Evolutionary conservation across 768 basidiomycete species (phyloP).

Genomic region (Tremella mesenterica): DNA sequence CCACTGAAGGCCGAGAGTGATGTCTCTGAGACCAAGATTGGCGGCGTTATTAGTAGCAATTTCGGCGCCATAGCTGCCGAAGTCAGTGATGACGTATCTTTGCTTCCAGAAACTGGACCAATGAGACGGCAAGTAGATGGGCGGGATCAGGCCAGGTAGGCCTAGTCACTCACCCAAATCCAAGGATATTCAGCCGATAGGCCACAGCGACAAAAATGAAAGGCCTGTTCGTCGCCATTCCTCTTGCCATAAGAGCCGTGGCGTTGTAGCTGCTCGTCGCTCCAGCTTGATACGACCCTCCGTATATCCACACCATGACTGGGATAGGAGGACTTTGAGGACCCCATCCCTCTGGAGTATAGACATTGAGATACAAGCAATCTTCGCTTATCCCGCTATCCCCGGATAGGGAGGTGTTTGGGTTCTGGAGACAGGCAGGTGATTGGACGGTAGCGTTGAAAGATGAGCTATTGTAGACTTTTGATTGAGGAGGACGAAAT

Average conservation of each 20-base stretch:
- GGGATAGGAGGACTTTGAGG: constrained; percentile 41
- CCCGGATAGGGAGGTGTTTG: not conserved
- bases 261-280: constrained; percentile 42
- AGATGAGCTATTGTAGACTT: constrained; percentile 19
- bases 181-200: constrained; percentile 52
- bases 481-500: constrained; percentile 24
- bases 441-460: constrained; percentile 26
- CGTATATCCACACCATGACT: constrained; percentile 49
- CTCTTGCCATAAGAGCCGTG: constrained; percentile 24
- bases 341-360: constrained; percentile 44
- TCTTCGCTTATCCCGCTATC: constrained; percentile 46
- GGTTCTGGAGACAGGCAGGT: constrained; percentile 34
- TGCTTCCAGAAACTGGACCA: too few relatives aligned
- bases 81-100: constrained; percentile 1
- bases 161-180: constrained; percentile 42
- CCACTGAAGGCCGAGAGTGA: constrained; percentile 55
- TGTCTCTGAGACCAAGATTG: constrained; percentile 58
- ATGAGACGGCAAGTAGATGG: too few relatives aligned
- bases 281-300: constrained; percentile 46
- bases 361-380: constrained; percentile 51
- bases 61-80: constrained; percentile 22
- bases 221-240: constrained; percentile 33
- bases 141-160: too few relatives aligned
- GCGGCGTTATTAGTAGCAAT: constrained; percentile 26
- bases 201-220: constrained; percentile 52